Evolutionary conservation across 192 early-diverging fungal species (phyloP).

Genomic region (Phlyctochytrium bullatum): DNA sequence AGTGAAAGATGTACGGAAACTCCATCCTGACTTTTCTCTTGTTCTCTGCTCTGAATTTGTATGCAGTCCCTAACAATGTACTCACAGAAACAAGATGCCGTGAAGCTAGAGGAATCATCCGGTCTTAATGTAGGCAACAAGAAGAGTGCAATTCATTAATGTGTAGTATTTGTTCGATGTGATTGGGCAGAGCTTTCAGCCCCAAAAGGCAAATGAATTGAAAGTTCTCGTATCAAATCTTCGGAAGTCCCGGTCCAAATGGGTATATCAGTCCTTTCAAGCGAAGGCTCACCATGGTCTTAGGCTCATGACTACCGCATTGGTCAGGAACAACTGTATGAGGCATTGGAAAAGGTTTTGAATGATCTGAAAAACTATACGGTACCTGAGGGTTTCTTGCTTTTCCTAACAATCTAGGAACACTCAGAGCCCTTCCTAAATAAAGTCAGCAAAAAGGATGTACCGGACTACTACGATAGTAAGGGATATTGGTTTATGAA

Average conservation of each 20-base stretch:
- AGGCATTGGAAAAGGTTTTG: slow-evolving; percentile 80
- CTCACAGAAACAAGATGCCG: too few relatives aligned
- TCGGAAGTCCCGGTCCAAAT: slow-evolving; percentile 79
- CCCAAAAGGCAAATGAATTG: slow-evolving; percentile 52
- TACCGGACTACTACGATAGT: slow-evolving; percentile 88
- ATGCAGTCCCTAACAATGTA: too few relatives aligned
- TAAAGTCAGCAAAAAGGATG: slow-evolving; percentile 85
- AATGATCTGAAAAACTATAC: slow-evolving; percentile 76
- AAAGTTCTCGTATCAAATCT: slow-evolving; percentile 73
- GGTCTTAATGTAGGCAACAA: too few relatives aligned
- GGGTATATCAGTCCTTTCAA: slow-evolving; percentile 46
- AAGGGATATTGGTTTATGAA: slow-evolving; percentile 5
- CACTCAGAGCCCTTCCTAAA: slow-evolving; percentile 82
- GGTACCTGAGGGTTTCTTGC: slow-evolving; percentile 30
- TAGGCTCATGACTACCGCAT: slow-evolving; percentile 77
- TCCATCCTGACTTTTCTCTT: too few relatives aligned
- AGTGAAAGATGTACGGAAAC: too few relatives aligned
- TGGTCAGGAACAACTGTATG: slow-evolving; percentile 90
- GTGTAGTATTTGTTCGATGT: slow-evolving; percentile 72
- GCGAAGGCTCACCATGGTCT: slow-evolving; percentile 1
- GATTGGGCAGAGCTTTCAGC: slow-evolving; percentile 69
- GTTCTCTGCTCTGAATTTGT: too few relatives aligned
- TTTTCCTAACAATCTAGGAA: slow-evolving; percentile 42
- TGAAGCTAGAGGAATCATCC: too few relatives aligned
- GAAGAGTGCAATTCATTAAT: slow-evolving; percentile 1